phyloP scores from a whole-genome alignment of 306 rosid species.

The Lithocarpus polystachyus region DNA sequence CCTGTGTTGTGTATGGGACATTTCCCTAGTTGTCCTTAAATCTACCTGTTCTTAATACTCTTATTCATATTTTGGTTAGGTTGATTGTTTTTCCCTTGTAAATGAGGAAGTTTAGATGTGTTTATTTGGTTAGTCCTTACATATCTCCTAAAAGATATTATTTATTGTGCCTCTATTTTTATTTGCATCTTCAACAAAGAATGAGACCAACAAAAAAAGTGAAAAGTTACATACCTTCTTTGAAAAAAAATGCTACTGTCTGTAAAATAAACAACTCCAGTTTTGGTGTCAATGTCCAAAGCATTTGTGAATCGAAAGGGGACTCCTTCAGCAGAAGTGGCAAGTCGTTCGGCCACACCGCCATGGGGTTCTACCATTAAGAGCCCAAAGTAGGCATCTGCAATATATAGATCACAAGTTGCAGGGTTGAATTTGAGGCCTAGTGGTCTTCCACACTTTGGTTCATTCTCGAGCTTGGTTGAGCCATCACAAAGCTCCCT shows the following conservation, averaged over 20 bases:
- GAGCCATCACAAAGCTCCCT: slow-evolving; percentile 44
- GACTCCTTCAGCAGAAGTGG: slow-evolving; percentile 36
- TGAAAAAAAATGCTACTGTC: slow-evolving; percentile 54
- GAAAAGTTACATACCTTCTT: slow-evolving; percentile 38
- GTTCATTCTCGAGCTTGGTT: slow-evolving; percentile 21
- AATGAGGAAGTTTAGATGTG: no score
- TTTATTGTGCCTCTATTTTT: background rate
- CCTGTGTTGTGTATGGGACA: no score
- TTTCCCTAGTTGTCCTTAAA: no score
- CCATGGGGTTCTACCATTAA: slow-evolving; percentile 34
- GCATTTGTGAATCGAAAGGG: slow-evolving; percentile 52
- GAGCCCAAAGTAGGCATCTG: slow-evolving; percentile 61
- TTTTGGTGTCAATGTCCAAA: slow-evolving; percentile 42
- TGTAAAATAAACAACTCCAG: slow-evolving; percentile 50
- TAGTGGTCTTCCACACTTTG: slow-evolving; percentile 37
- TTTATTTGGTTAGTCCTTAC: no score
- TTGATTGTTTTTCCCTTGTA: no score
- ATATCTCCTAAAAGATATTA: no score
- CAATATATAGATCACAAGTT: slow-evolving; percentile 36
- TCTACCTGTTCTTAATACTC: no score
- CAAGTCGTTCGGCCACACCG: slow-evolving; percentile 38
- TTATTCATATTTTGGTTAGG: no score
- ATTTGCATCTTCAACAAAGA: background rate
- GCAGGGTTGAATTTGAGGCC: slow-evolving; percentile 17
- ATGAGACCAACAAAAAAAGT: no score